Evolutionary conservation across 2,329 filamentous ascomycete genomes (phyloP).

Genomic region (Tricladium varicosporioides): DNA sequence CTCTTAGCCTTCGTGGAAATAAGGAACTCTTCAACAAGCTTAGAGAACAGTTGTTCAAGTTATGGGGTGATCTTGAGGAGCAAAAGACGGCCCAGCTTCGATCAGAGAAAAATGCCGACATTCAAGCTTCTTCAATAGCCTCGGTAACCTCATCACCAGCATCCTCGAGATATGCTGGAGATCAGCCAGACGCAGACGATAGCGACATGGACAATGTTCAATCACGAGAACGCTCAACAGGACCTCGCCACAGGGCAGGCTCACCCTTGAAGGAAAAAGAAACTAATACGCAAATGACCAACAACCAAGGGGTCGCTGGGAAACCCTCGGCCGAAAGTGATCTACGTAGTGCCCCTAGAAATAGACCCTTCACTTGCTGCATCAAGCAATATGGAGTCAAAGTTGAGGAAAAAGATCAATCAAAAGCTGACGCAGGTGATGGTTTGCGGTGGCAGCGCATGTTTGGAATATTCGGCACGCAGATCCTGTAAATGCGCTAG

Average conservation of each 20-base stretch:
- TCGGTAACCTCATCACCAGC: conserved; percentile 1
- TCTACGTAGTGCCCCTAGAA: conserved; percentile 36
- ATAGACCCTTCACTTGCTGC: conserved; percentile 67
- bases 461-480: conserved; percentile 65
- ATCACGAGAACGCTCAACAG: neutral
- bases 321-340: conserved; percentile 15
- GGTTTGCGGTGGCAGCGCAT: conserved; percentile 57
- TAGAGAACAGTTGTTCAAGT: conserved; percentile 67
- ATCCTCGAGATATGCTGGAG: conserved; percentile 15
- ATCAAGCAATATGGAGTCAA: conserved; percentile 68
- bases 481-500: conserved; percentile 48
- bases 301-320: neutral
- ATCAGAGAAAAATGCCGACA: conserved; percentile 13
- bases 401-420: conserved; percentile 37
- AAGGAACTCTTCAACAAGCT: conserved; percentile 48
- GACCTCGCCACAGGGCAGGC: neutral
- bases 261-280: neutral
- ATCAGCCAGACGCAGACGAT: conserved; percentile 26
- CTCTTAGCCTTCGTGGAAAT: conserved; percentile 54
- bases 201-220: conserved; percentile 25
- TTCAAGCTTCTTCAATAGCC: conserved; percentile 13
- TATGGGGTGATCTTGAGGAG: conserved; percentile 89
- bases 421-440: conserved; percentile 44
- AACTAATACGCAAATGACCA: neutral
- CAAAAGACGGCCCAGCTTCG: conserved; percentile 45